phyloP scores from a whole-genome alignment of 2,329 filamentous ascomycete genomes.

The Ceratocystis papillata region DNA sequence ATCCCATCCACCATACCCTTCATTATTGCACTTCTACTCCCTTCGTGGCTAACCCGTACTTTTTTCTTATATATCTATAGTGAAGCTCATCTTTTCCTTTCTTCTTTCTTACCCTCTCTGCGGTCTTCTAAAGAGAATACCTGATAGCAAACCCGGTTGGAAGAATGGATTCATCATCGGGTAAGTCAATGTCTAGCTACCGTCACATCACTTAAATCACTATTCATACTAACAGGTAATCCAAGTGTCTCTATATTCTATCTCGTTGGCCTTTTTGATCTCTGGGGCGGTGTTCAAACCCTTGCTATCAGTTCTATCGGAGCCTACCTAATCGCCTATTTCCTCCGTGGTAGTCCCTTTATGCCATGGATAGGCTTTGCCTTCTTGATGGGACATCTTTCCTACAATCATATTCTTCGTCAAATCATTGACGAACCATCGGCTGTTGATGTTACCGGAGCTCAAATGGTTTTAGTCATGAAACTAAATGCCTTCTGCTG shows the following conservation, averaged over 20 bases:
- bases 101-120: conserved; percentile 87
- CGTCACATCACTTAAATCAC: not conserved
- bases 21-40: not conserved
- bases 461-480: conserved; percentile 98
- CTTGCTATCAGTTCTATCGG: conserved; percentile 67
- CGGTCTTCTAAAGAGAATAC: conserved; percentile 76
- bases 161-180: conserved; percentile 83
- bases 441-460: conserved; percentile 76
- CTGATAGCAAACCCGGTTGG: conserved; percentile 67
- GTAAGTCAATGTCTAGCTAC: conserved; percentile 36
- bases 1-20: not conserved
- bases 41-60: not conserved
- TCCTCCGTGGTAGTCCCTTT: conserved; percentile 65
- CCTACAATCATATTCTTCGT: conserved; percentile 73
- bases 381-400: conserved; percentile 94
- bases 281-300: conserved; percentile 76
- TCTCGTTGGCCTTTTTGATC: conserved; percentile 80
- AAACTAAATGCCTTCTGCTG: conserved; percentile 94
- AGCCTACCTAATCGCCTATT: conserved; percentile 73
- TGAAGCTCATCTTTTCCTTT: conserved; percentile 87
- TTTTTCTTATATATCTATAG: conserved; percentile 37
- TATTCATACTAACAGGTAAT: not conserved
- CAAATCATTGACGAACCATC: conserved; percentile 58
- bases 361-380: conserved; percentile 98
- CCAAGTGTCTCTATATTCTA: conserved; percentile 73